These are phyloP conservation scores for Podosphaera fusca DNA, from an alignment of 2,329 filamentous ascomycete genomes.

Conservation along the genomic window DNA sequence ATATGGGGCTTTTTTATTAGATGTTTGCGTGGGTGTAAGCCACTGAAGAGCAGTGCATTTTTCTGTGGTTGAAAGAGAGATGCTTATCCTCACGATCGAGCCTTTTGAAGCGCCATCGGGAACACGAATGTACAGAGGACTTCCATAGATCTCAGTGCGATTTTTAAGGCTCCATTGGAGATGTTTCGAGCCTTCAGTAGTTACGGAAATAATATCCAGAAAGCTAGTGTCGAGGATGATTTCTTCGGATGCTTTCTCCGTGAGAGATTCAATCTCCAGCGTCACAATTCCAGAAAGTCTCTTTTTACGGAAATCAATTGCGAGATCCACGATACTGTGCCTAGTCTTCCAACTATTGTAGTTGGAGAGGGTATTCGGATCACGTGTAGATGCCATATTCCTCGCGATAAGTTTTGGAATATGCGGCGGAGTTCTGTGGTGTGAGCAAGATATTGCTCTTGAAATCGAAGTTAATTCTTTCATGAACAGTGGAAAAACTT, in stretches of 20 bases:
- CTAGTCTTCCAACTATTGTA: constrained; percentile 70
- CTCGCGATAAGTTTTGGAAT: background rate
- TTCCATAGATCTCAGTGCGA: constrained; percentile 50
- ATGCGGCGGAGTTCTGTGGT: constrained; percentile 1
- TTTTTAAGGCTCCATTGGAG: constrained; percentile 42
- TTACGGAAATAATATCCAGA: constrained; percentile 49
- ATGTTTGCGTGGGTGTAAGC: constrained; percentile 81
- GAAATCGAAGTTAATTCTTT: constrained; percentile 6
- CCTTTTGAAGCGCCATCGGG: constrained; percentile 31
- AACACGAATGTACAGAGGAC: constrained; percentile 42
- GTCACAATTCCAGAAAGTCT: constrained; percentile 54
- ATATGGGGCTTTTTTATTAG: constrained; percentile 87
- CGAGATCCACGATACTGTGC: constrained; percentile 62
- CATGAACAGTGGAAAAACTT: constrained; percentile 3
- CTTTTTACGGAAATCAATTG: constrained; percentile 64
- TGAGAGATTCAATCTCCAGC: constrained; percentile 55
- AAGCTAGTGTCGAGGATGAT: constrained; percentile 78
- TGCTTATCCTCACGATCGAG: constrained; percentile 30
- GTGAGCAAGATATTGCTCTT: constrained; percentile 5
- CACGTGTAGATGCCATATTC: constrained; percentile 23
- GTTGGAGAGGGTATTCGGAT: constrained; percentile 81
- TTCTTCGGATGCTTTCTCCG: constrained; percentile 46
- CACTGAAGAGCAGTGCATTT: constrained; percentile 86
- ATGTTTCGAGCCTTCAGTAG: constrained; percentile 37
- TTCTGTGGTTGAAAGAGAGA: constrained; percentile 58